These are phyloP conservation scores for Gastrolobium villosum DNA, from an alignment of 306 rosid species.

Conservation along the genomic window DNA sequence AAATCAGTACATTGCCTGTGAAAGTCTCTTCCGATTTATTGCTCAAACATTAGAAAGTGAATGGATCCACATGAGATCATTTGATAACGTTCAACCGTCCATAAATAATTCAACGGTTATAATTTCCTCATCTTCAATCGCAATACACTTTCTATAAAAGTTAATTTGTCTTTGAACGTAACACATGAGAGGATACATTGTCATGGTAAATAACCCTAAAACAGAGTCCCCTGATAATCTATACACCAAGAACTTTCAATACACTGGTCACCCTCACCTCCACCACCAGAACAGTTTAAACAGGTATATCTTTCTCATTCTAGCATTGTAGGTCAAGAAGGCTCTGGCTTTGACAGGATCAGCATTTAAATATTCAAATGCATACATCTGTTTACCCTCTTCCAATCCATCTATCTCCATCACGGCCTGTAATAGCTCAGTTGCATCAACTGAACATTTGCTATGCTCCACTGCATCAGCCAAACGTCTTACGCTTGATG, in stretches of 20 bases:
- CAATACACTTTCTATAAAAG: no score
- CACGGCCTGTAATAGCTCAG: slow-evolving; percentile 75
- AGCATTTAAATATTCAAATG: slow-evolving; percentile 80
- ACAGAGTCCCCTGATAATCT: slow-evolving; percentile 39
- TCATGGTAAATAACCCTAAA: background rate
- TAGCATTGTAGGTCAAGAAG: slow-evolving; percentile 71
- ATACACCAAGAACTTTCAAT: slow-evolving; percentile 51
- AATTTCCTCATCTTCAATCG: no score
- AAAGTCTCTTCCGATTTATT: no score
- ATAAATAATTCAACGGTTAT: no score
- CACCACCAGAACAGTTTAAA: slow-evolving; percentile 86
- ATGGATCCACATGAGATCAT: no score
- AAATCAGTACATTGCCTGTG: no score
- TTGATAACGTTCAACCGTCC: no score
- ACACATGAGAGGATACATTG: no score
- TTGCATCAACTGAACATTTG: slow-evolving; percentile 62
- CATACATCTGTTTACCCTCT: slow-evolving; percentile 84
- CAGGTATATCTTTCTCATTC: slow-evolving; percentile 75
- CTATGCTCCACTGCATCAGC: slow-evolving; percentile 78
- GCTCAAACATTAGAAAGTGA: no score
- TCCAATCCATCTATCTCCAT: slow-evolving; percentile 88
- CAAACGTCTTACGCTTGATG: slow-evolving; percentile 74
- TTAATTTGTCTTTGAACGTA: no score
- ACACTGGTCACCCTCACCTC: slow-evolving; percentile 53
- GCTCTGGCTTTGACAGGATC: slow-evolving; percentile 85